phyloP scores from a whole-genome alignment of 2,329 filamentous ascomycete species.

The Hyphodiscus sp. region DNA sequence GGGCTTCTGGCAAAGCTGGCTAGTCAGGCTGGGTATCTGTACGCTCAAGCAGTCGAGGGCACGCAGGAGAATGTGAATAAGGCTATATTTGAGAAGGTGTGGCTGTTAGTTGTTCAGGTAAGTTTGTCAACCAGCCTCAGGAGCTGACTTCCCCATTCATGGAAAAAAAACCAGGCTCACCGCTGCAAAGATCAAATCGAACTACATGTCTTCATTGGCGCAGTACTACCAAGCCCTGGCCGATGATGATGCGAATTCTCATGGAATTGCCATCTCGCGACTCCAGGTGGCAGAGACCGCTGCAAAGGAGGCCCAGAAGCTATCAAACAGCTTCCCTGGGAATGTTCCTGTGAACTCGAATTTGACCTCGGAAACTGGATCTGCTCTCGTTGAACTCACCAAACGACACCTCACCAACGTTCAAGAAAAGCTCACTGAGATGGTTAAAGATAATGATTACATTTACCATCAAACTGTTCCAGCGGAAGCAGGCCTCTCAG shows the following conservation, averaged over 20 bases:
- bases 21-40: conserved; percentile 83
- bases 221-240: conserved; percentile 91
- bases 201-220: conserved; percentile 75
- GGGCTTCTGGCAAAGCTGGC: conserved; percentile 88
- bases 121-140: conserved; percentile 17
- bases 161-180: conserved; percentile 9
- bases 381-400: conserved; percentile 69
- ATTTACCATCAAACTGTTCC: conserved; percentile 95
- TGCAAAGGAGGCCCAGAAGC: conserved; percentile 70
- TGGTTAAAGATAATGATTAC: conserved; percentile 92
- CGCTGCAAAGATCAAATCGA: conserved; percentile 59
- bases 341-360: conserved; percentile 78
- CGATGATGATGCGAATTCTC: conserved; percentile 81
- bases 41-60: conserved; percentile 80
- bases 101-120: conserved; percentile 77
- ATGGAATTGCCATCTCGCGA: conserved; percentile 78
- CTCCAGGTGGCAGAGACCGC: conserved; percentile 74
- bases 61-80: conserved; percentile 88
- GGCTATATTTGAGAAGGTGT: conserved; percentile 89
- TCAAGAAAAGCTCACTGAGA: conserved; percentile 70
- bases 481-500: conserved; percentile 70
- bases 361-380: conserved; percentile 70
- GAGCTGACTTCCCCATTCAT: neutral
- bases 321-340: conserved; percentile 73
- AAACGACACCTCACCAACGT: conserved; percentile 76